Percentiles rank a stretch among this genome's conserved stretches.
Conservation (phyloP, 352 stramenopile genomes). For the Phytopythium chamaehyphon region DNA sequence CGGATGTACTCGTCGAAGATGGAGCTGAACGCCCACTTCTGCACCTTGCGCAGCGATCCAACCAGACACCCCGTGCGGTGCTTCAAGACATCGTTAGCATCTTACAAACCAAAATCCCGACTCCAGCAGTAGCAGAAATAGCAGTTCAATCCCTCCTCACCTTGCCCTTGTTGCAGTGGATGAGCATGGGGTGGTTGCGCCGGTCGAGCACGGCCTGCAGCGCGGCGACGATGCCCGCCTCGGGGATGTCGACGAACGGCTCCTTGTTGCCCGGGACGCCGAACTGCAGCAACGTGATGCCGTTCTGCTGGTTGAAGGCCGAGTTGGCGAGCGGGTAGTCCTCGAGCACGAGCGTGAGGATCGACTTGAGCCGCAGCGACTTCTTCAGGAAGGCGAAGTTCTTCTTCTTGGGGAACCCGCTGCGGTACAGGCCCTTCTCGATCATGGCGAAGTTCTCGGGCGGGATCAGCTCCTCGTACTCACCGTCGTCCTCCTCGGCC, state of each 20-base stretch:
- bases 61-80: slow-evolving; percentile 80
- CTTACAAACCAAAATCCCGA: too few relatives aligned
- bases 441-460: slow-evolving; percentile 89
- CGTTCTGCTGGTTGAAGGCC: slow-evolving; percentile 78
- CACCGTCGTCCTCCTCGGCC: slow-evolving; percentile 59
- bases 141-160: slow-evolving; percentile 28
- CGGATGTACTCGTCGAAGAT: slow-evolving; percentile 87
- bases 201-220: slow-evolving; percentile 77
- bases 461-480: slow-evolving; percentile 83
- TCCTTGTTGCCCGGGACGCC: slow-evolving; percentile 87
- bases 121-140: too few relatives aligned
- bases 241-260: slow-evolving; percentile 83
- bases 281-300: slow-evolving; percentile 79
- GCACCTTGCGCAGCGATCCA: slow-evolving; percentile 73
- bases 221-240: slow-evolving; percentile 71
- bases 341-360: slow-evolving; percentile 84
- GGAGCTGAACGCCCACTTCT: slow-evolving; percentile 79
- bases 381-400: slow-evolving; percentile 85
- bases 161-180: slow-evolving; percentile 88
- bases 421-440: slow-evolving; percentile 82
- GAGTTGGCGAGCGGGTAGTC: slow-evolving; percentile 83
- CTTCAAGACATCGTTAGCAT: slow-evolving; percentile 17
- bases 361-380: slow-evolving; percentile 69
- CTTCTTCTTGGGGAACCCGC: slow-evolving; percentile 89
- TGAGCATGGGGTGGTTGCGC: slow-evolving; percentile 84